A percentile compares a stretch with the other conserved stretches of the same genome.
Conservation (phyloP, 208 protist genomes). For the Leishmania aethiopica region DNA sequence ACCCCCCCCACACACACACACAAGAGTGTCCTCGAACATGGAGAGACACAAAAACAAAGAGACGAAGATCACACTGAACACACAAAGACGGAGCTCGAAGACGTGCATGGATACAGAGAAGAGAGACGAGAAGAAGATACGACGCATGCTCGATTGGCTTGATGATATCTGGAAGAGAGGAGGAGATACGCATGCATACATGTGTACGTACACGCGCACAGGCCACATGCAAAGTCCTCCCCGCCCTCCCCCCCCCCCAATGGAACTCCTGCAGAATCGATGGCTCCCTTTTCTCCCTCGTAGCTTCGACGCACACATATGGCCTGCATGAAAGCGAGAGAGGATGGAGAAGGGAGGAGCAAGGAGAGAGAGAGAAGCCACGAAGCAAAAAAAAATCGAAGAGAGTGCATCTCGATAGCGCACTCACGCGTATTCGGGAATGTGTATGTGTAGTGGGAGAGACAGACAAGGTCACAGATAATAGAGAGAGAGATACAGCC, state of each 20-base stretch:
- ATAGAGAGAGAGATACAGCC: not conserved
- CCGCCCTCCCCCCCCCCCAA: not conserved
- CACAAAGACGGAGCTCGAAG: not conserved
- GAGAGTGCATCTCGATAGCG: not conserved
- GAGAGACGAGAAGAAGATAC: not conserved
- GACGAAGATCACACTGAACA: not conserved
- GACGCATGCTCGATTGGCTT: no score
- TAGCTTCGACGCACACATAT: not conserved
- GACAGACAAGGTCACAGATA: not conserved
- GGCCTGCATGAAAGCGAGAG: not conserved
- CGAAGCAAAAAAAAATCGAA: not conserved
- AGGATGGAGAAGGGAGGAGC: not conserved
- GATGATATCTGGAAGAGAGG: not conserved
- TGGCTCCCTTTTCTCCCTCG: not conserved
- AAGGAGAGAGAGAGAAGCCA: not conserved
- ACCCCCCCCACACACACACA: not conserved
- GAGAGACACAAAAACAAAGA: not conserved
- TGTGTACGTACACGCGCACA: constrained; percentile 9
- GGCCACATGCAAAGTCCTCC: constrained; percentile 5
- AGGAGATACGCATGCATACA: constrained; percentile 5
- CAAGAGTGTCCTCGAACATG: not conserved
- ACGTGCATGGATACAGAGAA: not conserved
- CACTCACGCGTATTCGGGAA: not conserved
- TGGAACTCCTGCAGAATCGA: not conserved
- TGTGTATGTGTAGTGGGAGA: not conserved